These are phyloP conservation scores for Aspergillus funiculosus DNA, from an alignment of 495 filamentous ascomycete species.

Conservation along the genomic window DNA sequence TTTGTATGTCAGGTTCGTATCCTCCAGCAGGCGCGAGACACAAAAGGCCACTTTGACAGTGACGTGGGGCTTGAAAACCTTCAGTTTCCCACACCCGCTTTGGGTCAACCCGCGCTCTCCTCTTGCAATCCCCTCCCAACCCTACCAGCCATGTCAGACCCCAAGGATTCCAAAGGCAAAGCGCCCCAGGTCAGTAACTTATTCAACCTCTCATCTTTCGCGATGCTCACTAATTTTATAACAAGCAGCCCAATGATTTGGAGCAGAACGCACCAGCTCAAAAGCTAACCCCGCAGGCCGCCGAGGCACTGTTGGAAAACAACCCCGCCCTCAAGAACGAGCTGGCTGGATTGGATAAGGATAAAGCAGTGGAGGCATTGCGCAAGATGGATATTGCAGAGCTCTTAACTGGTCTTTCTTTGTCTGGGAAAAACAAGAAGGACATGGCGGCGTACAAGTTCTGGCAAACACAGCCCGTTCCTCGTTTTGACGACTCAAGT, in stretches of 20 bases:
- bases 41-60: constrained; percentile 11
- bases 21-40: constrained; percentile 1
- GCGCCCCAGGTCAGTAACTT: constrained; percentile 25
- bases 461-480: constrained; percentile 95
- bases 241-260: constrained; percentile 25
- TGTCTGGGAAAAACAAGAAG: constrained; percentile 79
- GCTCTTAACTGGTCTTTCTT: constrained; percentile 70
- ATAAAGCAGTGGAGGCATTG: constrained; percentile 55
- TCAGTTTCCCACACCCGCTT: constrained; percentile 16
- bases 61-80: constrained; percentile 35
- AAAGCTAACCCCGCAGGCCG: constrained; percentile 39
- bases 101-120: constrained; percentile 8
- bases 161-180: constrained; percentile 38
- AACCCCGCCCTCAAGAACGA: constrained; percentile 49
- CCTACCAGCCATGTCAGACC: constrained; percentile 32
- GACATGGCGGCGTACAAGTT: constrained; percentile 98
- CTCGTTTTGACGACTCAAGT: constrained; percentile 60
- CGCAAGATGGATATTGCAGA: constrained; percentile 70
- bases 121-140: constrained; percentile 16
- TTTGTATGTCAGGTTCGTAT: no score
- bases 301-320: constrained; percentile 41
- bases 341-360: constrained; percentile 39
- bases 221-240: constrained; percentile 13
- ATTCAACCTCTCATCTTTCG: background rate
- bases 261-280: constrained; percentile 16